Evolutionary conservation across 768 basidiomycete species (phyloP).

Genomic region (Coprinopsis cinerea): DNA sequence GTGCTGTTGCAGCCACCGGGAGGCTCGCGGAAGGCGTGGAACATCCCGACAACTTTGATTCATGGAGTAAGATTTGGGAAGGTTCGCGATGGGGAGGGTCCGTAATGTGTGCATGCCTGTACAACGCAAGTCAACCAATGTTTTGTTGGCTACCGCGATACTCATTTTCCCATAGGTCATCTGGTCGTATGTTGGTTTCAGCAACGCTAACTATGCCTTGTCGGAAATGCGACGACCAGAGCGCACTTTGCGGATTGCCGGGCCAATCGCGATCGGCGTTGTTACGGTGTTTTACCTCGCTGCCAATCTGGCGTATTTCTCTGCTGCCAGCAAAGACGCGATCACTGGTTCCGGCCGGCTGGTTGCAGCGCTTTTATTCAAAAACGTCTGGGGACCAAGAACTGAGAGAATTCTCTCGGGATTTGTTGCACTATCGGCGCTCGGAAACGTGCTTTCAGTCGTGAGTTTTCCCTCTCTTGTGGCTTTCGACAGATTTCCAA

Average conservation of each 20-base stretch:
- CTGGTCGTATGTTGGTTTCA: no score
- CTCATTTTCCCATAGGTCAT: conserved; percentile 31
- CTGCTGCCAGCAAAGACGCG: conserved; percentile 57
- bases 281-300: conserved; percentile 54
- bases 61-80: conserved; percentile 24
- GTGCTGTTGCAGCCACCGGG: conserved; percentile 36
- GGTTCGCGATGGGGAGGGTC: conserved; percentile 43
- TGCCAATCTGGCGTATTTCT: conserved; percentile 62
- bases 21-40: conserved; percentile 24
- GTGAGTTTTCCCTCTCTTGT: not conserved
- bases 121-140: conserved; percentile 39
- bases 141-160: not conserved
- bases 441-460: conserved; percentile 54
- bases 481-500: not conserved
- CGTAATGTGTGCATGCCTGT: conserved; percentile 46
- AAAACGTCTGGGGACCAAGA: conserved; percentile 52
- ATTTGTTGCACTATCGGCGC: conserved; percentile 47
- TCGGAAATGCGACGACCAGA: conserved; percentile 58
- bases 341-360: conserved; percentile 53
- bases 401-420: conserved; percentile 38
- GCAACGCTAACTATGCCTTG: conserved; percentile 67
- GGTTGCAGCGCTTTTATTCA: conserved; percentile 61
- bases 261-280: conserved; percentile 50
- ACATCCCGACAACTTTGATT: conserved; percentile 26
- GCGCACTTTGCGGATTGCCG: conserved; percentile 56